Conservation (phyloP, 1,139 yeast species). For the Hansenula anomala region DNA sequence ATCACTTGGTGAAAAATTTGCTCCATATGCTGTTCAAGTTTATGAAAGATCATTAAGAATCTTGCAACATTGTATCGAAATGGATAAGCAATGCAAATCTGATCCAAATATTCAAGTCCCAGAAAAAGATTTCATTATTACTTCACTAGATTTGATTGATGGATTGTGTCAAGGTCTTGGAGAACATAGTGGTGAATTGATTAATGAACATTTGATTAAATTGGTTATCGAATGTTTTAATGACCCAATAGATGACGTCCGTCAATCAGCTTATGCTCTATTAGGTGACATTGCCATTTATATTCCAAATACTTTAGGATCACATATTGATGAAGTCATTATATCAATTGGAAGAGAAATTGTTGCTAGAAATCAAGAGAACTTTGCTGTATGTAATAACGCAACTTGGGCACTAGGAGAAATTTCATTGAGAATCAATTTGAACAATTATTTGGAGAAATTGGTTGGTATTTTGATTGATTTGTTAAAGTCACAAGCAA, state of each 20-base stretch:
- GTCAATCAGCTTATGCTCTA: constrained; percentile 89
- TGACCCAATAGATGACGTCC: constrained; percentile 76
- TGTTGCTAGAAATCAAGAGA: constrained; percentile 37
- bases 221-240: constrained; percentile 67
- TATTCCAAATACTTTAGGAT: constrained; percentile 42
- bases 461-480: constrained; percentile 62
- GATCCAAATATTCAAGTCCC: constrained; percentile 74
- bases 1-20: constrained; percentile 75
- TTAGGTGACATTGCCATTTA: constrained; percentile 81
- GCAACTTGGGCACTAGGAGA: constrained; percentile 96
- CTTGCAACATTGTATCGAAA: constrained; percentile 60
- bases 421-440: constrained; percentile 58
- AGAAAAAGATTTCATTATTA: constrained; percentile 86
- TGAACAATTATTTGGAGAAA: constrained; percentile 58
- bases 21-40: constrained; percentile 88
- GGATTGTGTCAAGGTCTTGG: constrained; percentile 91
- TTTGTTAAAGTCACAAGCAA: constrained; percentile 47
- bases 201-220: constrained; percentile 49
- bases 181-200: constrained; percentile 52
- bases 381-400: constrained; percentile 73
- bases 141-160: constrained; percentile 84
- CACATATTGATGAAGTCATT: constrained; percentile 54
- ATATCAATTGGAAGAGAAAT: constrained; percentile 67
- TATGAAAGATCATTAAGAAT: constrained; percentile 75
- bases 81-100: constrained; percentile 58